Evolutionary conservation across 2,329 filamentous ascomycete genomes (phyloP).

Genomic region (Ophiostoma ips): DNA sequence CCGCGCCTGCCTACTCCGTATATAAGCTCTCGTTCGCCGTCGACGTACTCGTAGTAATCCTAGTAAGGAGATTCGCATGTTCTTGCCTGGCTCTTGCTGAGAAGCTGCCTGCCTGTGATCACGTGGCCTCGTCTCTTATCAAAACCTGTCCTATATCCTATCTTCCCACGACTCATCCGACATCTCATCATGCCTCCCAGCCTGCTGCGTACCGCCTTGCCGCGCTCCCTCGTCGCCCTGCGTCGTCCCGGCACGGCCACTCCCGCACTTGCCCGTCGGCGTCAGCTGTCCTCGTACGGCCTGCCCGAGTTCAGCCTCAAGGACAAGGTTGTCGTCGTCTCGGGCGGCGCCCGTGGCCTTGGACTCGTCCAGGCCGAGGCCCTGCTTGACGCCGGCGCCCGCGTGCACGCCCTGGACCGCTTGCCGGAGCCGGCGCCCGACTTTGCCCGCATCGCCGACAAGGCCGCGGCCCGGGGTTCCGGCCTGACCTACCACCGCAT

Average conservation of each 20-base stretch:
- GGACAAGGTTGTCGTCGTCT: slow-evolving; percentile 62
- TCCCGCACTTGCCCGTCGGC: background rate
- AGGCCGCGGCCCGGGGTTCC: slow-evolving; percentile 52
- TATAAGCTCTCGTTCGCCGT: too few relatives aligned
- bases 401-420: slow-evolving; percentile 52
- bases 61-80: too few relatives aligned
- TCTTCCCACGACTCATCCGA: background rate
- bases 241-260: background rate
- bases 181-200: background rate
- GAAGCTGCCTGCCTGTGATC: too few relatives aligned
- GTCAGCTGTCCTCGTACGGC: background rate
- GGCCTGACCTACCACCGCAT: slow-evolving; percentile 61
- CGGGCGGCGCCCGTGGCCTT: slow-evolving; percentile 62
- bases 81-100: too few relatives aligned
- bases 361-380: slow-evolving; percentile 69
- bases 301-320: slow-evolving; percentile 64
- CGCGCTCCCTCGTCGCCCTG: too few relatives aligned
- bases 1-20: too few relatives aligned
- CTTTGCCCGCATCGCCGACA: slow-evolving; percentile 51
- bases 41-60: too few relatives aligned
- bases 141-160: background rate
- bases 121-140: too few relatives aligned
- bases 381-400: slow-evolving; percentile 62
- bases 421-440: slow-evolving; percentile 39
- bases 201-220: background rate